These are phyloP conservation scores for Verbena officinalis DNA, from an alignment of 257 asterid genomes.

Conservation along the genomic window DNA sequence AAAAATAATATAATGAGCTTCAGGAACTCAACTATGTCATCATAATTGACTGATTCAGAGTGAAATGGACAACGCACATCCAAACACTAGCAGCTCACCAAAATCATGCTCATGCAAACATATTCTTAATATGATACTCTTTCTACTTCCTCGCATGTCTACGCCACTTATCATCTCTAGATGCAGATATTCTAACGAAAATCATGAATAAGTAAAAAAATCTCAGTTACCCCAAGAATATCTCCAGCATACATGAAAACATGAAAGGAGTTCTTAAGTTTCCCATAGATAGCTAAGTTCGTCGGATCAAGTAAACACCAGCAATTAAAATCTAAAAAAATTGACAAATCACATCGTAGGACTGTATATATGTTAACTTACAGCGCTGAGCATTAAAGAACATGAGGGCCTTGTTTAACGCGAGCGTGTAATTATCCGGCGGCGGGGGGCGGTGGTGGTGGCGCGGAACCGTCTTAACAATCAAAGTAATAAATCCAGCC, in stretches of 20 bases:
- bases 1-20: slow-evolving; percentile 8
- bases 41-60: slow-evolving; percentile 9
- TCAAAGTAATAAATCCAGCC: slow-evolving; percentile 78
- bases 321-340: background rate
- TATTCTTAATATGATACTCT: background rate
- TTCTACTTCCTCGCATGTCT: slow-evolving; percentile 7
- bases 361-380: slow-evolving; percentile 39
- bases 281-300: background rate
- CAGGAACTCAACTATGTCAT: background rate
- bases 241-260: background rate
- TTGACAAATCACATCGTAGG: background rate
- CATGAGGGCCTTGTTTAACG: slow-evolving; percentile 87
- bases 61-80: background rate
- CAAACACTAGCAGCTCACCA: background rate
- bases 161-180: slow-evolving; percentile 9
- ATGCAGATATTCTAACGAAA: background rate
- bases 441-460: slow-evolving; percentile 75
- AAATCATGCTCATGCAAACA: background rate
- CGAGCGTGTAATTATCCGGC: slow-evolving; percentile 87
- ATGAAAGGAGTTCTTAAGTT: background rate
- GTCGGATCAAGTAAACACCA: slow-evolving; percentile 19
- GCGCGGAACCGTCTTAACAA: slow-evolving; percentile 81
- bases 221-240: background rate
- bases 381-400: slow-evolving; percentile 95
- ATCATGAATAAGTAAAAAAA: background rate